These are phyloP conservation scores for Ramaria sp. DNA, from an alignment of 768 basidiomycete genomes.

Conservation along the genomic window DNA sequence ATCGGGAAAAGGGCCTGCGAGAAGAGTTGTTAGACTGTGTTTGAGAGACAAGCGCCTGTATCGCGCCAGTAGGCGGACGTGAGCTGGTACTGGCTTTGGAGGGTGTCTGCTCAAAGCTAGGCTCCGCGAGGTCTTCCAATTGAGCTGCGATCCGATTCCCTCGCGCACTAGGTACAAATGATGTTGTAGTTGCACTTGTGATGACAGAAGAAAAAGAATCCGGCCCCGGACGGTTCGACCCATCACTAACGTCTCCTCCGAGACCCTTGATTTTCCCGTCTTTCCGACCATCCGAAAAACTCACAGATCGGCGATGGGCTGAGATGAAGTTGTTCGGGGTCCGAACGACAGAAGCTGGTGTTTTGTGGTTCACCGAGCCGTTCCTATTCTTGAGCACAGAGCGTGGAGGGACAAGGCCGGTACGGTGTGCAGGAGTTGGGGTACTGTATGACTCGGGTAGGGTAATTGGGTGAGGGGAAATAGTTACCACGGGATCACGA, in stretches of 20 bases:
- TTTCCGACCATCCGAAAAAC: slow-evolving; percentile 90
- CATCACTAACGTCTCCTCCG: slow-evolving; percentile 27
- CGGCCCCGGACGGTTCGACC: slow-evolving; percentile 9
- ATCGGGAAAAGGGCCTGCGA: slow-evolving; percentile 26
- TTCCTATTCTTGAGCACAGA: slow-evolving; percentile 33
- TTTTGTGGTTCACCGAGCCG: slow-evolving; percentile 24
- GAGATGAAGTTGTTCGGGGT: slow-evolving; percentile 7
- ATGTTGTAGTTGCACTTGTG: slow-evolving; percentile 11
- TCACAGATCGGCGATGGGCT: slow-evolving; percentile 73
- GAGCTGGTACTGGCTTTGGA: slow-evolving; percentile 40
- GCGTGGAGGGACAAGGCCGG: slow-evolving; percentile 18
- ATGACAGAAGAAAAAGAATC: slow-evolving; percentile 1
- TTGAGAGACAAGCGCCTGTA: slow-evolving; percentile 29
- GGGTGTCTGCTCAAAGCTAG: slow-evolving; percentile 40
- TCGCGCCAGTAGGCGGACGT: slow-evolving; percentile 30
- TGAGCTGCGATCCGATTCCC: slow-evolving; percentile 76
- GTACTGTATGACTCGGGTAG: background rate
- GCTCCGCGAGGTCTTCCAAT: slow-evolving; percentile 61
- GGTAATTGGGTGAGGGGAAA: background rate
- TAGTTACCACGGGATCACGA: background rate
- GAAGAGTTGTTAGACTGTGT: slow-evolving; percentile 15
- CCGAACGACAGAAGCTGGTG: slow-evolving; percentile 31
- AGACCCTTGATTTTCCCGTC: slow-evolving; percentile 80
- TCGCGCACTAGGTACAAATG: slow-evolving; percentile 46
- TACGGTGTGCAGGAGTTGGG: slow-evolving; percentile 3